Percentiles rank a stretch among this genome's conserved stretches.
Conservation (phyloP, 768 basidiomycete genomes). For the Lentinus brumalis region DNA sequence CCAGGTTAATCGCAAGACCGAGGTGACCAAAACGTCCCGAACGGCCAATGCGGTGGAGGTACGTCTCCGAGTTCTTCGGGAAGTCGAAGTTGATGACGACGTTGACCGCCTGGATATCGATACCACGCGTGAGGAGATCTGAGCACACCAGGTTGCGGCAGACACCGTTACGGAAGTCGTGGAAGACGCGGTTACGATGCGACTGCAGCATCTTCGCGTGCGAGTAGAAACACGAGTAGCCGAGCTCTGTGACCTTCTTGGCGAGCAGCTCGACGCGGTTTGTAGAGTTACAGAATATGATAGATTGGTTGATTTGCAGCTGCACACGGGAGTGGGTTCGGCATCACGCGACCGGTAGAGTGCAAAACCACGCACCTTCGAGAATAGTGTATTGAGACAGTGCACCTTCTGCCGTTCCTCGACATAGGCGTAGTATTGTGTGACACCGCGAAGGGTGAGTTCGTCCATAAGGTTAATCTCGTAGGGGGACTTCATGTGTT, state of each 20-base stretch:
- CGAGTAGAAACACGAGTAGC: conserved; percentile 99
- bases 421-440: conserved; percentile 99
- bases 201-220: conserved; percentile 99
- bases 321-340: conserved; percentile 33
- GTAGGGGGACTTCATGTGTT: conserved; percentile 94
- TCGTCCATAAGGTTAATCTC: conserved; percentile 99
- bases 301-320: conserved; percentile 99
- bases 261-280: conserved; percentile 99
- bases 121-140: conserved; percentile 97
- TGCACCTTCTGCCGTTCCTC: conserved; percentile 99
- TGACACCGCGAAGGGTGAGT: conserved; percentile 96
- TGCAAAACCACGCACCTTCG: conserved; percentile 62
- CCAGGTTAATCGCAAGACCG: conserved; percentile 95
- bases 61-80: conserved; percentile 98
- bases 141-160: conserved; percentile 98
- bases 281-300: conserved; percentile 99
- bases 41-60: conserved; percentile 97
- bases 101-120: conserved; percentile 99
- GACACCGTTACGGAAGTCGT: conserved; percentile 98
- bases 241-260: conserved; percentile 98
- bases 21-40: conserved; percentile 97
- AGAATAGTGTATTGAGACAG: conserved; percentile 98
- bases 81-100: conserved; percentile 99
- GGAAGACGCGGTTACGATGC: conserved; percentile 99
- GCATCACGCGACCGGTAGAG: neutral